Evolutionary conservation across 805 yeast genomes (phyloP).

Genomic region (Cephaloascus albidus): DNA sequence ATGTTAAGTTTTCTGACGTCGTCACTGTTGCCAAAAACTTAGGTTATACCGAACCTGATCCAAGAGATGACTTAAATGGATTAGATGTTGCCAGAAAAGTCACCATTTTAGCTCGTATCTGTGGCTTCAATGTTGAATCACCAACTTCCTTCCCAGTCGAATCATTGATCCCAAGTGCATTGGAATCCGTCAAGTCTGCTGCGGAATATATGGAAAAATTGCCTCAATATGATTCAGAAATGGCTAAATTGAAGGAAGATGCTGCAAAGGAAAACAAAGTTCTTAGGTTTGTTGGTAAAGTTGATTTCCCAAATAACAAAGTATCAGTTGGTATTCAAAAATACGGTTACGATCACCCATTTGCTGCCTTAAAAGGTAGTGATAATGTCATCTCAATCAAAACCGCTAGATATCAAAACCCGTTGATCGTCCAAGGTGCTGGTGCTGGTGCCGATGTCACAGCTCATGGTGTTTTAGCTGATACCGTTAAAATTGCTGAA

Average conservation of each 20-base stretch:
- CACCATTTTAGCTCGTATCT: conserved; percentile 86
- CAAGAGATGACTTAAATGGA: conserved; percentile 97
- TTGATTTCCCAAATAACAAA: conserved; percentile 60
- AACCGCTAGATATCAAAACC: conserved; percentile 87
- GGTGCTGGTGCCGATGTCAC: conserved; percentile 81
- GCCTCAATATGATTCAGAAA: conserved; percentile 75
- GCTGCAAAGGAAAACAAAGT: conserved; percentile 84
- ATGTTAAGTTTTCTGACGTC: conserved; percentile 78
- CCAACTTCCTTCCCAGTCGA: conserved; percentile 93
- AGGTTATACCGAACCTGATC: conserved; percentile 99
- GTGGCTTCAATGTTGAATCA: conserved; percentile 78
- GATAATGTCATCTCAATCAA: conserved; percentile 91
- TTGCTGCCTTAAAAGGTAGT: conserved; percentile 91
- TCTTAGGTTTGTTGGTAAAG: conserved; percentile 86
- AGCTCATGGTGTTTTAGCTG: conserved; percentile 79
- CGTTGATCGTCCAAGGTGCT: conserved; percentile 95
- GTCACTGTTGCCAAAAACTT: conserved; percentile 80
- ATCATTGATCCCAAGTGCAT: conserved; percentile 80
- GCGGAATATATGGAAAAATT: conserved; percentile 73
- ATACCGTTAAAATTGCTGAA: conserved; percentile 85
- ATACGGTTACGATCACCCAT: conserved; percentile 85
- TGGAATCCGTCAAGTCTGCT: conserved; percentile 65
- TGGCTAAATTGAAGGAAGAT: conserved; percentile 66
- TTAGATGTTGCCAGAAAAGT: conserved; percentile 98
- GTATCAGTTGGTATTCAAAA: conserved; percentile 85